Evolutionary conservation across 2,329 filamentous ascomycete genomes (phyloP).

Genomic region (Hypoxylon sp.): DNA sequence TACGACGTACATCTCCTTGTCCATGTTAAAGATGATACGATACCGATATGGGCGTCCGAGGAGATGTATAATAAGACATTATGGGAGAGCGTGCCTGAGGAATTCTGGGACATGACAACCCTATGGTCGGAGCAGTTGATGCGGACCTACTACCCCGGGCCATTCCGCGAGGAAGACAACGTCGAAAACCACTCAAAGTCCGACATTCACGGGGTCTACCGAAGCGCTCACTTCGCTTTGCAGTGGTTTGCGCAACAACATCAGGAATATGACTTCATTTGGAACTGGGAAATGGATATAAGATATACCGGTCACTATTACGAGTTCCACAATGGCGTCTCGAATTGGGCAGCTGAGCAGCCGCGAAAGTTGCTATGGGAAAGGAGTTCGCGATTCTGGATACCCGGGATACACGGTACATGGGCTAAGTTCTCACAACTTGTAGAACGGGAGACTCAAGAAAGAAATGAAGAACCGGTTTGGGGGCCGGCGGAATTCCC

Average conservation of each 20-base stretch:
- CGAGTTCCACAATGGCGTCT: conserved; percentile 68
- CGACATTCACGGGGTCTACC: conserved; percentile 67
- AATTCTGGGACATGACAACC: conserved; percentile 76
- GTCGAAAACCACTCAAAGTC: conserved; percentile 58
- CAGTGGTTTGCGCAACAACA: conserved; percentile 61
- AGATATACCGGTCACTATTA: conserved; percentile 62
- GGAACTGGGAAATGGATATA: conserved; percentile 64
- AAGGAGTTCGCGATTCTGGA: conserved; percentile 71
- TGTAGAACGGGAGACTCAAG: conserved; percentile 65
- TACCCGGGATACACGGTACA: conserved; percentile 67
- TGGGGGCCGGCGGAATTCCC: conserved; percentile 68
- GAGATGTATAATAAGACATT: conserved; percentile 64
- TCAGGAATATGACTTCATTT: conserved; percentile 62
- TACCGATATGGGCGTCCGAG: conserved; percentile 50
- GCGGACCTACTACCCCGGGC: conserved; percentile 71
- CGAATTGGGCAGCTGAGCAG: conserved; percentile 67
- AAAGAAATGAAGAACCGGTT: conserved; percentile 58
- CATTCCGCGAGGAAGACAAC: conserved; percentile 68
- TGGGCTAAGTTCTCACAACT: conserved; percentile 70
- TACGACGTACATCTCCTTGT: conserved; percentile 69
- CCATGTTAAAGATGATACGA: conserved; percentile 62
- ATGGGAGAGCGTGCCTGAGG: conserved; percentile 68
- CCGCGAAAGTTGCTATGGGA: conserved; percentile 74
- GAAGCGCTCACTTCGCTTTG: conserved; percentile 60
- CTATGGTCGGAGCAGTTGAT: conserved; percentile 78